These are phyloP conservation scores for Kluyveromyces nonfermentans DNA, from an alignment of 805 yeast species.

Conservation along the genomic window DNA sequence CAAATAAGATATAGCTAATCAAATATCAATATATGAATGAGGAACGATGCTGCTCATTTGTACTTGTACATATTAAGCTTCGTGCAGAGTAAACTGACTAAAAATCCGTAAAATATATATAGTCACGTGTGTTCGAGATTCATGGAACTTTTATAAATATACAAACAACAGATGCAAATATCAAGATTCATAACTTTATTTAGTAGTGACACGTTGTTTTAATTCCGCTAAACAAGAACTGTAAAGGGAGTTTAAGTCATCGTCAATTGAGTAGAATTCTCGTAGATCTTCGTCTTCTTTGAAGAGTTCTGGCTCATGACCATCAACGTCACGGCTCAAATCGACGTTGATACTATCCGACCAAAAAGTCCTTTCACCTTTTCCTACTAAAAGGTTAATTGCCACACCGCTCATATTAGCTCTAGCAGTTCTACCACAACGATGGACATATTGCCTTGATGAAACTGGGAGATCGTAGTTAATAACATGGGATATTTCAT, in stretches of 20 bases:
- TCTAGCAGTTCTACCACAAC: constrained; percentile 96
- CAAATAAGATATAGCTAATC: background rate
- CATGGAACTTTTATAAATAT: too few species aligned
- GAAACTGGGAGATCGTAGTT: constrained; percentile 89
- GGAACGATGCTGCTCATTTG: constrained; percentile 2
- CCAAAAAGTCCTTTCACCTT: constrained; percentile 65
- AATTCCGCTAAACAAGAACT: constrained; percentile 36
- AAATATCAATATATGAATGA: background rate
- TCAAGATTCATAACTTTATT: background rate
- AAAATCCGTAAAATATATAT: background rate
- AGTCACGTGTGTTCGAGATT: too few species aligned
- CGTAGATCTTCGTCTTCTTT: constrained; percentile 6
- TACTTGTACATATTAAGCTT: background rate
- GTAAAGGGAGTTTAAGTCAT: constrained; percentile 33
- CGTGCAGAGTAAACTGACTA: background rate
- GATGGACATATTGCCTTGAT: constrained; percentile 85
- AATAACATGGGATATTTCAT: constrained; percentile 59
- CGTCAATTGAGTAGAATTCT: constrained; percentile 24
- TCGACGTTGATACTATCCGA: constrained; percentile 40
- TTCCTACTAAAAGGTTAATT: constrained; percentile 61
- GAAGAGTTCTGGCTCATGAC: constrained; percentile 24
- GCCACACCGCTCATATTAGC: constrained; percentile 77
- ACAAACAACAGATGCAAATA: background rate
- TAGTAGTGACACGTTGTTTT: background rate
- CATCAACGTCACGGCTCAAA: constrained; percentile 40